Evolutionary conservation across 768 basidiomycete genomes (phyloP), one percentile per base, ranked within the genome.

Genomic region (Holtermannia corniformis): DNA sequence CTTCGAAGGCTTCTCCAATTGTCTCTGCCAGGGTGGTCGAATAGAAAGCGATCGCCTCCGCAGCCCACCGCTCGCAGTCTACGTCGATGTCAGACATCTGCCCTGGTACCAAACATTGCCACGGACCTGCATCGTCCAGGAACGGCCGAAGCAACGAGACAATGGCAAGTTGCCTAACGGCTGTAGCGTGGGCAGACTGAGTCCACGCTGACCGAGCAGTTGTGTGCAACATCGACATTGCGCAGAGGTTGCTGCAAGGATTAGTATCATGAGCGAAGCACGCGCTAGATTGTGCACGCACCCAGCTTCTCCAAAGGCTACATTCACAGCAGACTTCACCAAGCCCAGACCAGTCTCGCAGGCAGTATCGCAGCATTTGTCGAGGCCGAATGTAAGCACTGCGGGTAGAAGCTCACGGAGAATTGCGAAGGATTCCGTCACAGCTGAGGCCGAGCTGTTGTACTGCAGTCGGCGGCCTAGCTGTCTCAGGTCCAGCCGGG

Each of bases 41-140:
- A 69, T 90, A 95, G 68, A 87, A 93, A 0, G 84, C 78, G 55
- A 86, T 83, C 20, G 87, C 80, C 0, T 84, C 82, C 56, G 80
- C 83, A 14, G 84, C 83, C 24, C 77, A 77, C 48, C 83, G 81
- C 48, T 82, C 78, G n/a, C n/a, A n/a, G n/a, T n/a, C n/a, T n/a
- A n/a, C n/a, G n/a, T n/a, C n/a, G 3, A 82, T 75, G 37, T 86
- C 89, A 89, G 57, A 0, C 43, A 56, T 59, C 28, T 44, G 32
- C 47, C n/a, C n/a, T n/a, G n/a, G n/a, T n/a, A n/a, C n/a, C n/a
- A n/a, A n/a, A n/a, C n/a, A n/a, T n/a, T n/a, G n/a, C n/a, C n/a
- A n/a, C 72, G 26, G 51, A 82, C 90, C 83, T 72, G 86, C 84
- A 55, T 83, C 81, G 44, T 83, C 77, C n/a, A 83, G 77, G 63